phyloP scores from a whole-genome alignment of 768 basidiomycete species.

The Tricholoma terreum region DNA sequence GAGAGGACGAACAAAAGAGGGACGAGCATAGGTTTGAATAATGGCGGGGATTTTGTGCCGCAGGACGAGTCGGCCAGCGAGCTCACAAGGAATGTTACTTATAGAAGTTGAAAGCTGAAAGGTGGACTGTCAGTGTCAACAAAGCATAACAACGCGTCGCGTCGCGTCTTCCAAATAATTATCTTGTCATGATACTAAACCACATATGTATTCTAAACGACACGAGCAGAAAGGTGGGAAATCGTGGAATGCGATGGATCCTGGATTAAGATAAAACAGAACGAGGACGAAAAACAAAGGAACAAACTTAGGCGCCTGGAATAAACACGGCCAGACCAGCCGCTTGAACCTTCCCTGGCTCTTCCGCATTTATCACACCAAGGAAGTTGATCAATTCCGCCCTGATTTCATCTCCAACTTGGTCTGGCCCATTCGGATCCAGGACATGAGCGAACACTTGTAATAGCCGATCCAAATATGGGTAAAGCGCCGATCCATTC shows the following conservation, averaged over 20 bases:
- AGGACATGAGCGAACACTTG: conserved; percentile 79
- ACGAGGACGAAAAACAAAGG: conserved; percentile 12
- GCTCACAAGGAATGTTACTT: conserved; percentile 31
- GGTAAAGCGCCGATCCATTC: conserved; percentile 65
- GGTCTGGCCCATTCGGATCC: conserved; percentile 69
- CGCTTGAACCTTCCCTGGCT: conserved; percentile 76
- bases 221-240: conserved; percentile 1
- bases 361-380: conserved; percentile 65
- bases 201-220: conserved; percentile 19
- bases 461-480: conserved; percentile 77
- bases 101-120: conserved; percentile 4
- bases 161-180: conserved; percentile 9
- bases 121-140: conserved; percentile 20
- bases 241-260: conserved; percentile 1
- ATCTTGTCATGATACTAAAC: conserved; percentile 11
- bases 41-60: conserved; percentile 42
- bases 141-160: conserved; percentile 27
- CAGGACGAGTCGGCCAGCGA: conserved; percentile 59
- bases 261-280: conserved; percentile 12
- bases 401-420: conserved; percentile 77
- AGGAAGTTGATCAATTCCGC: conserved; percentile 75
- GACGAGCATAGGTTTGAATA: conserved; percentile 60
- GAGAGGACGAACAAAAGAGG: conserved; percentile 52
- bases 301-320: conserved; percentile 35
- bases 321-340: conserved; percentile 66